A percentile compares a stretch with the other conserved stretches of the same genome.
These are phyloP conservation scores for Calvatia gigantea DNA, from an alignment of 768 basidiomycete genomes.

Conservation along the genomic window DNA sequence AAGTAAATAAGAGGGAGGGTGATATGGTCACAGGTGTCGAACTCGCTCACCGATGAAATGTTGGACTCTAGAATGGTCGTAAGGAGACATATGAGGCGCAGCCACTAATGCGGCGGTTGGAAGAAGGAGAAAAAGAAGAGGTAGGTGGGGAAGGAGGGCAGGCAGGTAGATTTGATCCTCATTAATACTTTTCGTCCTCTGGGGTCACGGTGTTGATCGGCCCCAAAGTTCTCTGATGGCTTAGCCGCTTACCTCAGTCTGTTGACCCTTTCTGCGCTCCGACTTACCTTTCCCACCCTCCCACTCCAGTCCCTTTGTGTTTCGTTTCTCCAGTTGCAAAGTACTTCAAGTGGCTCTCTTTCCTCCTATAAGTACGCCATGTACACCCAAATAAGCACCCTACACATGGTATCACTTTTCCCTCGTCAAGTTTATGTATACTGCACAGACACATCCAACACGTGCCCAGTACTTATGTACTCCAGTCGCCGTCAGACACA, in stretches of 20 bases:
- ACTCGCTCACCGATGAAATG: slow-evolving; percentile 44
- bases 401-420: too few species aligned
- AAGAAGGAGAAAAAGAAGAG: slow-evolving; percentile 17
- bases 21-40: slow-evolving; percentile 4
- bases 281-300: too few species aligned
- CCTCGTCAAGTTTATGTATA: too few species aligned
- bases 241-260: slow-evolving; percentile 33
- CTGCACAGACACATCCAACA: too few species aligned
- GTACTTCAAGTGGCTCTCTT: not conserved
- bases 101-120: slow-evolving; percentile 12
- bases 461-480: too few species aligned
- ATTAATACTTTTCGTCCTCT: slow-evolving; percentile 19
- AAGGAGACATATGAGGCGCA: slow-evolving; percentile 41
- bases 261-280: not conserved
- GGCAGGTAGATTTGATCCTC: slow-evolving; percentile 22
- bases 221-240: slow-evolving; percentile 40
- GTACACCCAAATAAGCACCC: too few species aligned
- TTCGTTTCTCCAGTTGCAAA: not conserved
- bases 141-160: slow-evolving; percentile 14
- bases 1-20: slow-evolving; percentile 13
- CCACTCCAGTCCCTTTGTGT: too few species aligned
- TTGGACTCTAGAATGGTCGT: slow-evolving; percentile 53
- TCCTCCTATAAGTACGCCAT: too few species aligned
- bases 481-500: too few species aligned
- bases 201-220: slow-evolving; percentile 40